Percentiles rank a stretch among this genome's conserved stretches.
Evolutionary conservation across 257 asterid genomes (phyloP).

Genomic region (Salvia rosmarinus): DNA sequence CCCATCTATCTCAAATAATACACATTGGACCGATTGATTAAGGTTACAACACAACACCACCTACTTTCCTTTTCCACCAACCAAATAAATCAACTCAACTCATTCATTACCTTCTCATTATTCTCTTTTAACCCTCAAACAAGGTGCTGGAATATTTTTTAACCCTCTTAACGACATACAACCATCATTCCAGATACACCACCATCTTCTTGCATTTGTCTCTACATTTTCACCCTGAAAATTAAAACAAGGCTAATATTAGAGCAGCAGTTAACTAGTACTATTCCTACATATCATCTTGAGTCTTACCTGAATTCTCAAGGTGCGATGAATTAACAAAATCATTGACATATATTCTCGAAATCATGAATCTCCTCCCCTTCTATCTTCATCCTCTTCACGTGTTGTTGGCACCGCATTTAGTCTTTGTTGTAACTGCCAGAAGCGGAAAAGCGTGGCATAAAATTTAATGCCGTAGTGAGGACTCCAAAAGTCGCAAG

Average conservation of each 20-base stretch:
- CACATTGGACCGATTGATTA: no score
- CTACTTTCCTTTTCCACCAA: slow-evolving; percentile 34
- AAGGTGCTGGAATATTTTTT: slow-evolving; percentile 38
- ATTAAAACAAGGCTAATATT: not conserved
- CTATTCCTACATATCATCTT: not conserved
- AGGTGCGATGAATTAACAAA: slow-evolving; percentile 43
- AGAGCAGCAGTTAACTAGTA: not conserved
- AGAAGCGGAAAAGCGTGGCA: slow-evolving; percentile 32
- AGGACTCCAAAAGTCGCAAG: not conserved
- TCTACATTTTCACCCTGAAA: slow-evolving; percentile 35
- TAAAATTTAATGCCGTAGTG: not conserved
- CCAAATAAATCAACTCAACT: slow-evolving; percentile 31
- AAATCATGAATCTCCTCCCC: slow-evolving; percentile 67
- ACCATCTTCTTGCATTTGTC: slow-evolving; percentile 32
- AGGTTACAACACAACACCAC: slow-evolving; percentile 34
- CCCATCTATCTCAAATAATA: slow-evolving; percentile 35
- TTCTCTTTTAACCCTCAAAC: slow-evolving; percentile 32
- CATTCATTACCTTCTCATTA: slow-evolving; percentile 31
- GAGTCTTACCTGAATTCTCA: slow-evolving; percentile 55
- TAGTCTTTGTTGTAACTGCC: slow-evolving; percentile 81
- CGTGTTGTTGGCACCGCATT: slow-evolving; percentile 55
- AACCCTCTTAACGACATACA: slow-evolving; percentile 32
- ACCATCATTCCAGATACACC: slow-evolving; percentile 37
- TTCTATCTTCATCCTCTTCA: slow-evolving; percentile 65
- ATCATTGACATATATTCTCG: slow-evolving; percentile 25